phyloP scores from a whole-genome alignment of 192 early-diverging fungal species.

The Gigaspora rosea region DNA sequence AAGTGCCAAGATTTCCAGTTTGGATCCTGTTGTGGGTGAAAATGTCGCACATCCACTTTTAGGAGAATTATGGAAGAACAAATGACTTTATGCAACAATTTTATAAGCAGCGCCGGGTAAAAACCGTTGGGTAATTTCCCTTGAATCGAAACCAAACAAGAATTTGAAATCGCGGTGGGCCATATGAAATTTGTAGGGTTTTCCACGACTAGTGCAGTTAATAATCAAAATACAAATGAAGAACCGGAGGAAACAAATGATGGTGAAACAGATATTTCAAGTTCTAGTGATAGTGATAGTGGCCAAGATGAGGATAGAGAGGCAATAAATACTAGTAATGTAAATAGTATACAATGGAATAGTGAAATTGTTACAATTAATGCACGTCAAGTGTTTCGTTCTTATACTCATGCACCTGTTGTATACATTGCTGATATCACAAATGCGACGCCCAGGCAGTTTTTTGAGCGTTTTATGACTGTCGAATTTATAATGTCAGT shows the following conservation, averaged over 20 bases:
- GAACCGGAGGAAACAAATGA: not conserved
- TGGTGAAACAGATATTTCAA: slow-evolving; percentile 5
- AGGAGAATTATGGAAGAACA: too few relatives aligned
- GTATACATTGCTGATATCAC: slow-evolving; percentile 1
- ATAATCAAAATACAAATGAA: not conserved
- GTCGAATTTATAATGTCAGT: slow-evolving; percentile 9
- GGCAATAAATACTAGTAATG: not conserved
- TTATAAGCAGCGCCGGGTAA: not conserved
- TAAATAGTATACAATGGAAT: not conserved
- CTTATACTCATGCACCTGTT: not conserved
- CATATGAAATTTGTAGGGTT: not conserved
- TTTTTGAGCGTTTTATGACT: not conserved
- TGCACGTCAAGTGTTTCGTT: not conserved
- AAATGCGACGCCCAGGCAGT: not conserved
- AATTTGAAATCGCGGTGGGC: not conserved
- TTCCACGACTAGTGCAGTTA: not conserved
- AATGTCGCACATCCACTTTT: too few relatives aligned
- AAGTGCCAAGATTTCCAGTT: not conserved
- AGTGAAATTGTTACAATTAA: slow-evolving; percentile 1
- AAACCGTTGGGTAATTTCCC: not conserved
- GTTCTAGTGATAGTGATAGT: not conserved
- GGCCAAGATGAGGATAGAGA: not conserved
- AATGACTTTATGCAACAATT: too few relatives aligned
- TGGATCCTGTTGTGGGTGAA: not conserved
- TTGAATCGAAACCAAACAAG: not conserved